These are phyloP conservation scores for Phlegmacium glaucopus DNA, from an alignment of 768 basidiomycete genomes.

Conservation along the genomic window DNA sequence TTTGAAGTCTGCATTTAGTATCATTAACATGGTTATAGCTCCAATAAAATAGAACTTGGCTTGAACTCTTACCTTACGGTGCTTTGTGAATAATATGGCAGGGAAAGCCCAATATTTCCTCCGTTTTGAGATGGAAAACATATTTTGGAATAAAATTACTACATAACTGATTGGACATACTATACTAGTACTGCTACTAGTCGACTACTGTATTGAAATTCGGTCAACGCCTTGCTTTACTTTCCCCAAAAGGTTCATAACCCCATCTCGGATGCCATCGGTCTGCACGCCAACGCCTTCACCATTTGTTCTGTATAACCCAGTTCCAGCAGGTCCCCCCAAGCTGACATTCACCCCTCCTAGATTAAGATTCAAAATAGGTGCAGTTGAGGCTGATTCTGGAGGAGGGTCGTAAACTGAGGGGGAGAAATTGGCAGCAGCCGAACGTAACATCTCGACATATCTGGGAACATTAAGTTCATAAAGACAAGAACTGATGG, in stretches of 20 bases:
- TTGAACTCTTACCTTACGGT: no score
- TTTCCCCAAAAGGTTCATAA: slow-evolving; percentile 83
- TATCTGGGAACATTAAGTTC: slow-evolving; percentile 46
- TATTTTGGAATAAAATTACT: slow-evolving; percentile 1
- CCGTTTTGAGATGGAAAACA: no score
- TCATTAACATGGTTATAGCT: no score
- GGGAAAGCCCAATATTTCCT: no score
- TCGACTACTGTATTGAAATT: slow-evolving; percentile 39
- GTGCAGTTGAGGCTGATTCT: slow-evolving; percentile 68
- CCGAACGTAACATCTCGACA: slow-evolving; percentile 82
- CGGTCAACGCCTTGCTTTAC: slow-evolving; percentile 84
- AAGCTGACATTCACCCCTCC: slow-evolving; percentile 91
- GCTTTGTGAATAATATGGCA: no score
- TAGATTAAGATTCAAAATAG: slow-evolving; percentile 86
- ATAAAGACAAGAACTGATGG: background rate
- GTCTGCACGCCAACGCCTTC: slow-evolving; percentile 74
- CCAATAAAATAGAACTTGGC: no score
- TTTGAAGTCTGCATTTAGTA: no score
- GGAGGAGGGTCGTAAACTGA: slow-evolving; percentile 74
- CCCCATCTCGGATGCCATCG: slow-evolving; percentile 87
- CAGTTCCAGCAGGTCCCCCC: slow-evolving; percentile 82
- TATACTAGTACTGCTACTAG: no score
- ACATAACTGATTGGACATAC: no score
- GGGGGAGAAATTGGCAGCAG: slow-evolving; percentile 57
- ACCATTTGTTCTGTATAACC: slow-evolving; percentile 79